Conservation (phyloP, 2,329 filamentous ascomycete genomes). For the Diplodia intermedia region DNA sequence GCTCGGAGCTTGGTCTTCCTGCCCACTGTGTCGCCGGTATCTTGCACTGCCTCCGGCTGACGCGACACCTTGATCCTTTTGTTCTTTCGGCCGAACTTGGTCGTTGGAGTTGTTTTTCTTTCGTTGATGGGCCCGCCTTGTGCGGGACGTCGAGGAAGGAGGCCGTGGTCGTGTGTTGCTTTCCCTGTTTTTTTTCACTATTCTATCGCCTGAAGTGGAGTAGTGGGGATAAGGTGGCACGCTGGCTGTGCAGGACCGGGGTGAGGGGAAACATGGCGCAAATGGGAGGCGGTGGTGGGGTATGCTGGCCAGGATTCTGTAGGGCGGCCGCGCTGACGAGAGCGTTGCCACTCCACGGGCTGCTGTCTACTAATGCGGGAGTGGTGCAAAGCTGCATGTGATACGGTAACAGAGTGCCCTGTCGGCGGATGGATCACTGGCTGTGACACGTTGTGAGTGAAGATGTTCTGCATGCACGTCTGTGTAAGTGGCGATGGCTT, state of each 20-base stretch:
- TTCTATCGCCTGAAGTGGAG: background rate
- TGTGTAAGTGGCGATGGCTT: background rate
- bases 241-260: background rate
- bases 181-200: background rate
- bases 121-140: conserved; percentile 7
- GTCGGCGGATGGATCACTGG: background rate
- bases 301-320: background rate
- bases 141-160: conserved; percentile 14
- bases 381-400: conserved; percentile 1
- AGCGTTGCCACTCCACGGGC: background rate
- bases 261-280: background rate
- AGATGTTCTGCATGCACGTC: background rate
- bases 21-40: conserved; percentile 13
- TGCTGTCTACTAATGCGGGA: background rate
- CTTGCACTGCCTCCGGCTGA: conserved; percentile 21
- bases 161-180: background rate
- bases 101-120: conserved; percentile 5
- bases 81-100: background rate
- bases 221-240: background rate
- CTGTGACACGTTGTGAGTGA: background rate
- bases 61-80: conserved; percentile 2
- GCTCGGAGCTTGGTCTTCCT: conserved; percentile 1
- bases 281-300: background rate
- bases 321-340: conserved; percentile 10
- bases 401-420: conserved; percentile 5